Evolutionary conservation across 495 filamentous ascomycete species (phyloP).

Genomic region (Lasiosphaeriaceae sp.): DNA sequence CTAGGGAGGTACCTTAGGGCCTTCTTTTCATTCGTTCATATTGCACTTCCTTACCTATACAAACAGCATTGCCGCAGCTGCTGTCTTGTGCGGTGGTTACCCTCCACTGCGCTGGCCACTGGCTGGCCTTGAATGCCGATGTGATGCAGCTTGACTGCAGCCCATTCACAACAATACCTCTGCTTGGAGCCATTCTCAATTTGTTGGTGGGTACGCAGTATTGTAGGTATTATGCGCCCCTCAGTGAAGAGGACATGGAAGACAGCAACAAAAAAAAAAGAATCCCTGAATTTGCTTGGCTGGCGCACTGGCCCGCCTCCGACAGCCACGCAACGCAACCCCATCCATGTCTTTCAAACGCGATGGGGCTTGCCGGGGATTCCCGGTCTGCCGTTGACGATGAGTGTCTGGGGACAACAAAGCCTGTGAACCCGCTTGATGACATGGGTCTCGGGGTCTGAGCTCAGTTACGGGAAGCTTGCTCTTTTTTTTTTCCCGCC

Average conservation of each 20-base stretch:
- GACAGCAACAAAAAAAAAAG: background rate
- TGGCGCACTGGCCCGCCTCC: slow-evolving; percentile 26
- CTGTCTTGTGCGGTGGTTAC: too few species aligned
- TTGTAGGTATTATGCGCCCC: too few species aligned
- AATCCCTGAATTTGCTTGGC: slow-evolving; percentile 7
- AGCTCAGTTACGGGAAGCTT: slow-evolving; percentile 11
- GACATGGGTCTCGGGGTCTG: slow-evolving; percentile 17
- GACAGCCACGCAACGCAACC: slow-evolving; percentile 13
- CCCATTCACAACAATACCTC: background rate
- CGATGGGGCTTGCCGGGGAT: slow-evolving; percentile 20
- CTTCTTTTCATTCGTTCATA: too few species aligned
- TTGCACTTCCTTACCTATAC: too few species aligned
- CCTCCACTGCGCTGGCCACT: background rate
- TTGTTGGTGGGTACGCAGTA: background rate
- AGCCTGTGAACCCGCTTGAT: too few species aligned
- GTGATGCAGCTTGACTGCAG: background rate
- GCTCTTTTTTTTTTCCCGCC: background rate
- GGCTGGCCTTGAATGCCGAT: background rate
- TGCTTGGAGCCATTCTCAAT: background rate
- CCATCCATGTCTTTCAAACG: slow-evolving; percentile 14
- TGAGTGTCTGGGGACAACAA: too few species aligned
- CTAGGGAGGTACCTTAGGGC: too few species aligned
- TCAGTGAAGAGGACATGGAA: background rate
- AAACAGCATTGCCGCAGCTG: too few species aligned
- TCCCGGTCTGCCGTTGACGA: slow-evolving; percentile 27